phyloP scores from a whole-genome alignment of 345 rosid species.

The Camelina sativa region DNA sequence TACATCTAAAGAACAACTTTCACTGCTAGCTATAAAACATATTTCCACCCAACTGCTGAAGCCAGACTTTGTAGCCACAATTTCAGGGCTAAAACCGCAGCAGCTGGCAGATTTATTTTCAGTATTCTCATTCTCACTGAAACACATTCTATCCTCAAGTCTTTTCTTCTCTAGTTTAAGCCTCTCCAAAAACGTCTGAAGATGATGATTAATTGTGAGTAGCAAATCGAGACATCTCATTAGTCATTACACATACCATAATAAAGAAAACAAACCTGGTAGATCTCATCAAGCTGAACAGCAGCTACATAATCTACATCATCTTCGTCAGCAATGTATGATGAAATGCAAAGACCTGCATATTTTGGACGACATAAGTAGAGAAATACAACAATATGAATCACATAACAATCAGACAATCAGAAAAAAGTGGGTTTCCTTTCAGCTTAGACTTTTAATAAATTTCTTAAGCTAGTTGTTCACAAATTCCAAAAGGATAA shows the following conservation, averaged over 20 bases:
- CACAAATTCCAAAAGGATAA: slow-evolving; percentile 22
- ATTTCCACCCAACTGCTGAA: slow-evolving; percentile 62
- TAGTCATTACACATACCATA: slow-evolving; percentile 14
- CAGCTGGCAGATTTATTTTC: slow-evolving; percentile 51
- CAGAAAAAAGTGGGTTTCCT: background rate
- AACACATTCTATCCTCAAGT: slow-evolving; percentile 46
- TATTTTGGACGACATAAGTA: background rate
- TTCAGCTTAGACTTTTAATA: background rate
- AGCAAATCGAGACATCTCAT: slow-evolving; percentile 4
- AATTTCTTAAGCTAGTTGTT: background rate
- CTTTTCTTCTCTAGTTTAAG: slow-evolving; percentile 61
- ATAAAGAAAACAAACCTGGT: slow-evolving; percentile 57
- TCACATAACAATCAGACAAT: slow-evolving; percentile 19
- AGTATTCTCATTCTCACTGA: slow-evolving; percentile 36
- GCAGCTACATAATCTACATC: slow-evolving; percentile 48
- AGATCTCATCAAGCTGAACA: slow-evolving; percentile 65
- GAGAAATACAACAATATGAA: slow-evolving; percentile 15
- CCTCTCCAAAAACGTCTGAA: slow-evolving; percentile 70
- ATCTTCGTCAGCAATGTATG: slow-evolving; percentile 55
- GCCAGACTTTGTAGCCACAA: slow-evolving; percentile 54
- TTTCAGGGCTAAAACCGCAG: slow-evolving; percentile 61
- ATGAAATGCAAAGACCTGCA: slow-evolving; percentile 81
- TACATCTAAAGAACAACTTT: slow-evolving; percentile 73
- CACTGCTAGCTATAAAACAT: slow-evolving; percentile 57
- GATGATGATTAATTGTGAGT: slow-evolving; percentile 34